Evolutionary conservation across 495 filamentous ascomycete species (phyloP).

Genomic region (Aspergillus biplanus): DNA sequence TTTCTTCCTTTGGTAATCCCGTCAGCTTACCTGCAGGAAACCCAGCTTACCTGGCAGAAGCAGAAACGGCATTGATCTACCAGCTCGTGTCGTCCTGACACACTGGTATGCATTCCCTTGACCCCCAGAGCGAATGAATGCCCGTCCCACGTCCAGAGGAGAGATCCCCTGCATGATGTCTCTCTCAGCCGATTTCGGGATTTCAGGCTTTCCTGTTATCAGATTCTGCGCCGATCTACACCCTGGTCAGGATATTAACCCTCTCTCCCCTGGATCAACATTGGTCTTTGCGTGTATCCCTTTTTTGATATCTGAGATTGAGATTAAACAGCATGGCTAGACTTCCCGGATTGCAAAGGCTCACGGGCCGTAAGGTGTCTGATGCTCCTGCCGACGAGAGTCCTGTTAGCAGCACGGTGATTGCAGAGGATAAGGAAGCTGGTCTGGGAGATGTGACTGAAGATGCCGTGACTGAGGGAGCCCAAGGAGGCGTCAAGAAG

Average conservation of each 20-base stretch:
- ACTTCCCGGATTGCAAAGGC: neutral
- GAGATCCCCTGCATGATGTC: too few relatives aligned
- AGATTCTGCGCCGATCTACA: too few relatives aligned
- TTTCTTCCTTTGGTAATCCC: too few relatives aligned
- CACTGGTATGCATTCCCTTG: too few relatives aligned
- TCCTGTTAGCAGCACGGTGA: conserved; percentile 5
- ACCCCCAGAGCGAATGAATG: too few relatives aligned
- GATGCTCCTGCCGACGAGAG: neutral
- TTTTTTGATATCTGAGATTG: neutral
- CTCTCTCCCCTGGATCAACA: neutral
- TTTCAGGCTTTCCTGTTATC: too few relatives aligned
- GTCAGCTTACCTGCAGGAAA: too few relatives aligned
- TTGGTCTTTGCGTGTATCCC: neutral
- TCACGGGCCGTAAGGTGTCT: neutral
- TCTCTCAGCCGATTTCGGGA: too few relatives aligned
- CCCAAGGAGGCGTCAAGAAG: conserved; percentile 46
- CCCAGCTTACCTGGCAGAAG: too few relatives aligned
- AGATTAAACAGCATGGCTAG: conserved; percentile 11
- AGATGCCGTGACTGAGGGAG: conserved; percentile 31
- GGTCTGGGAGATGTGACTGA: conserved; percentile 21
- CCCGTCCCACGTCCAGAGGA: too few relatives aligned
- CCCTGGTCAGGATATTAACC: neutral
- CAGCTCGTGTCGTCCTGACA: too few relatives aligned
- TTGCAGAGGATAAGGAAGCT: conserved; percentile 10
- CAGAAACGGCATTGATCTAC: too few relatives aligned